Evolutionary conservation across 352 stramenopile species (phyloP).

Genomic region (Phytopythium oedochilum): DNA sequence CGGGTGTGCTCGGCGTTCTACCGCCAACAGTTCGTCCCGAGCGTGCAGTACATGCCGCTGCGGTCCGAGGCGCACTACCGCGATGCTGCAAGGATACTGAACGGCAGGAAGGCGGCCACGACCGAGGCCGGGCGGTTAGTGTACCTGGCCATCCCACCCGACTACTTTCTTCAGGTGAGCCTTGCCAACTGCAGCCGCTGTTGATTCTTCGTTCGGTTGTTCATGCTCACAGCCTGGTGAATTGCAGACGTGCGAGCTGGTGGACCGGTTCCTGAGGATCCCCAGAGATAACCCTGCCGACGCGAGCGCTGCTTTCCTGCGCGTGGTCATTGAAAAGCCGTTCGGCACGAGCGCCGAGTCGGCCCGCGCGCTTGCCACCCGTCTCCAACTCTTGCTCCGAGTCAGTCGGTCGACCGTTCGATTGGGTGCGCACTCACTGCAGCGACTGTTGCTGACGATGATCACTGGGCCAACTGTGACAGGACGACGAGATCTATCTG

Average conservation of each 20-base stretch:
- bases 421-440: background rate
- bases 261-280: constrained; percentile 27
- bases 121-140: constrained; percentile 45
- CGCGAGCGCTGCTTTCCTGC: constrained; percentile 29
- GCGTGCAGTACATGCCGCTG: constrained; percentile 42
- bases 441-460: background rate
- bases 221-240: background rate
- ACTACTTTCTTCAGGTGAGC: constrained; percentile 53
- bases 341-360: constrained; percentile 62
- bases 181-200: too few relatives aligned
- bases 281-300: background rate
- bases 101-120: background rate
- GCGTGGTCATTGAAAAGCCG: constrained; percentile 78
- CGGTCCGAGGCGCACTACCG: constrained; percentile 25
- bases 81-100: constrained; percentile 13
- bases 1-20: constrained; percentile 29
- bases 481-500: constrained; percentile 66
- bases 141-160: constrained; percentile 76
- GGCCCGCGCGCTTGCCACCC: constrained; percentile 32
- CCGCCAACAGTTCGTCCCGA: constrained; percentile 24
- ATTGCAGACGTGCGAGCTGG: constrained; percentile 22
- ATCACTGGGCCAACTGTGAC: background rate
- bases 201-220: too few relatives aligned
- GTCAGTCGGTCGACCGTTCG: constrained; percentile 12
- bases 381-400: constrained; percentile 30